A percentile compares a stretch with the other conserved stretches of the same genome.
These are phyloP conservation scores for Hyaloperonospora brassicae DNA, from an alignment of 352 stramenopile genomes.

Conservation along the genomic window DNA sequence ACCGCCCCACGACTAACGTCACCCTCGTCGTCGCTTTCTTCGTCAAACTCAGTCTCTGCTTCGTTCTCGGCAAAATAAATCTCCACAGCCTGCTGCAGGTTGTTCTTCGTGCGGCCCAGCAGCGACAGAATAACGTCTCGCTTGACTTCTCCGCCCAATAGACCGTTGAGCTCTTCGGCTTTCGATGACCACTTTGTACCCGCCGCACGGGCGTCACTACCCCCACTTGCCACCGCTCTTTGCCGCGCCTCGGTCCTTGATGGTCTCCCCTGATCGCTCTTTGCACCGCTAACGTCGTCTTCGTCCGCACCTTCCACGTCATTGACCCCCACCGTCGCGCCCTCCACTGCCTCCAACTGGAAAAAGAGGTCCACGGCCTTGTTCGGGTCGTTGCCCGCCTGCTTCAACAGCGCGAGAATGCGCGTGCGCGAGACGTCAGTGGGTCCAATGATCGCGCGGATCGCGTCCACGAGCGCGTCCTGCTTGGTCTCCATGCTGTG, in stretches of 20 bases:
- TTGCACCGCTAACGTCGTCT: slow-evolving; percentile 13
- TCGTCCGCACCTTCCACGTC: slow-evolving; percentile 45
- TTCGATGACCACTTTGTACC: slow-evolving; percentile 29
- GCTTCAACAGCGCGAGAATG: slow-evolving; percentile 52
- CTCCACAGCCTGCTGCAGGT: slow-evolving; percentile 71
- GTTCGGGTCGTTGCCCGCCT: slow-evolving; percentile 67
- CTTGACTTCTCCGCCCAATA: slow-evolving; percentile 61
- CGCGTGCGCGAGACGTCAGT: slow-evolving; percentile 52
- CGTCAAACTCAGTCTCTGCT: slow-evolving; percentile 31
- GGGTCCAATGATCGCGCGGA: slow-evolving; percentile 68
- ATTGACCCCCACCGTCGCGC: slow-evolving; percentile 35
- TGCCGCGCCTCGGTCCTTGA: too few relatives aligned
- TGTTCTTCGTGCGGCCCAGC: slow-evolving; percentile 54
- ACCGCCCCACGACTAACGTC: slow-evolving; percentile 24
- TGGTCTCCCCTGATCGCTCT: slow-evolving; percentile 3
- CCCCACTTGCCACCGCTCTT: neutral
- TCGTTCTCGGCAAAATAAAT: slow-evolving; percentile 71
- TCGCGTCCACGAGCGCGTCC: slow-evolving; percentile 65
- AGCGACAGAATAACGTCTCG: slow-evolving; percentile 46
- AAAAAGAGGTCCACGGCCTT: slow-evolving; percentile 80
- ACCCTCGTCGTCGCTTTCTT: slow-evolving; percentile 41
- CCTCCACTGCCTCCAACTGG: slow-evolving; percentile 44
- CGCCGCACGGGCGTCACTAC: neutral
- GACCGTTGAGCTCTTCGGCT: slow-evolving; percentile 52
- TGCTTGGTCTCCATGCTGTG: slow-evolving; percentile 42